A percentile compares a stretch with the other conserved stretches of the same genome.
These are phyloP conservation scores for Bipolaris sorokiniana DNA, from an alignment of 2,329 filamentous ascomycete species.

Conservation along the genomic window DNA sequence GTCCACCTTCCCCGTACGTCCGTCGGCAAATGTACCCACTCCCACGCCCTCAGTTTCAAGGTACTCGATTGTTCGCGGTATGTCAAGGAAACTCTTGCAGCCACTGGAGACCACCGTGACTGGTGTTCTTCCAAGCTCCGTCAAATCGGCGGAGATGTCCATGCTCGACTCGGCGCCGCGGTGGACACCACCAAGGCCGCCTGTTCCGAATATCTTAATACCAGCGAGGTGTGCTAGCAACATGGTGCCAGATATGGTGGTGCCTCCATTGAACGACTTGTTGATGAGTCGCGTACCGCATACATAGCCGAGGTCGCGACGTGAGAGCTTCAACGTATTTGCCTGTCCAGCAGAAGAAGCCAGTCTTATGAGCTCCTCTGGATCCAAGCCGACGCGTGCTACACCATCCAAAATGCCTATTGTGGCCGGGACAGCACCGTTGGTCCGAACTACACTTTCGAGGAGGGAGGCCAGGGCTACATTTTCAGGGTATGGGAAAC, in stretches of 20 bases:
- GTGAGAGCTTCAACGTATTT: constrained; percentile 79
- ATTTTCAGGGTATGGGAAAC: constrained; percentile 74
- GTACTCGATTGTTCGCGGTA: constrained; percentile 84
- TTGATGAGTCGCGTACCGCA: constrained; percentile 73
- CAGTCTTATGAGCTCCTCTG: constrained; percentile 75
- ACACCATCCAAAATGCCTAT: constrained; percentile 86
- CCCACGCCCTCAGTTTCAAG: constrained; percentile 76
- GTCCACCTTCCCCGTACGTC: constrained; percentile 72
- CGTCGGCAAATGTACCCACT: constrained; percentile 89
- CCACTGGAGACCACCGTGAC: constrained; percentile 89
- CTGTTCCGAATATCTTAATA: constrained; percentile 92
- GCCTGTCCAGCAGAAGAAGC: constrained; percentile 68
- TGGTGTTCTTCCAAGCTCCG: constrained; percentile 86
- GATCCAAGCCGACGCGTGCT: constrained; percentile 76
- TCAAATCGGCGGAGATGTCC: constrained; percentile 95
- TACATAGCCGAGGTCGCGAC: constrained; percentile 83
- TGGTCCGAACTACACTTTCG: constrained; percentile 77
- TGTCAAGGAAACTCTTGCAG: constrained; percentile 95
- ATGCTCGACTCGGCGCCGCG: constrained; percentile 83
- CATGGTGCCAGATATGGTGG: constrained; percentile 93
- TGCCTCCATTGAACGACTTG: constrained; percentile 79
- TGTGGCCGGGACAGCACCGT: constrained; percentile 84
- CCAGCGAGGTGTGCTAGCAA: constrained; percentile 83
- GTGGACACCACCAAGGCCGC: constrained; percentile 92
- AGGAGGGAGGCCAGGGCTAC: constrained; percentile 78